Evolutionary conservation across 495 filamentous ascomycete species (phyloP), one percentile per base, ranked within the genome.

Genomic region (Daldinia grandis): DNA sequence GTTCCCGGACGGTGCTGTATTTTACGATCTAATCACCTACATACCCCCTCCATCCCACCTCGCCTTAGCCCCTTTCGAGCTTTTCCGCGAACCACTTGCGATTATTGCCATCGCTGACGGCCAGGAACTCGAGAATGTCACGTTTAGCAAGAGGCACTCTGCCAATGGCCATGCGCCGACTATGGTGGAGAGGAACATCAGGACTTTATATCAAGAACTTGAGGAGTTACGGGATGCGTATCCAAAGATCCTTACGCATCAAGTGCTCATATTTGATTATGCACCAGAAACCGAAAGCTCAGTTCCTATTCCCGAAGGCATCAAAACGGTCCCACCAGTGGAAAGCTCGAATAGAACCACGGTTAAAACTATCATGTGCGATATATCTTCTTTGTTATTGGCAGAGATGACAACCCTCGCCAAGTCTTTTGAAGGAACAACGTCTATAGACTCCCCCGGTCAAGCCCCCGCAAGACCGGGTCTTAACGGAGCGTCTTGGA

Each of bases 291-390:
- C 68, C 40, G 79, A 84, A 38, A 76, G 79, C 66, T 75, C 81
- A 14, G 71, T 85, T 61, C 77, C 79, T 47, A 77, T 91, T 21
- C 87, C 85, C 40, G 82, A 89, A 70, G 87, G 85, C 40, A 84
- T 96, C 33, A 81, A 92, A 37, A 85, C 89, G 56, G 88, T 99
- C 15, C 94, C 93, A n/a, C 85, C 89, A 0, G 82, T 83, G 17
- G 85, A 90, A 62, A 83, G 87, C 19, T 92, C 88, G 35, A 92
- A 89, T 76, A 86, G 88, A 49, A 96, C 93, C n/a, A 97, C 92
- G 4, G 94, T 97, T 83, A 97, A 95, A 78, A 97, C 93, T 2
- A 87, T 97, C 68, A 90, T 98, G 85, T 97, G 95, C 76, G 94
- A 98, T 79, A 87, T 97, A 51, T 95, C 93, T 4, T 90, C 93